Evolutionary conservation across 179 eudicot genomes (phyloP), one percentile per base, ranked within the genome.

Genomic region (Beta corolliflora): DNA sequence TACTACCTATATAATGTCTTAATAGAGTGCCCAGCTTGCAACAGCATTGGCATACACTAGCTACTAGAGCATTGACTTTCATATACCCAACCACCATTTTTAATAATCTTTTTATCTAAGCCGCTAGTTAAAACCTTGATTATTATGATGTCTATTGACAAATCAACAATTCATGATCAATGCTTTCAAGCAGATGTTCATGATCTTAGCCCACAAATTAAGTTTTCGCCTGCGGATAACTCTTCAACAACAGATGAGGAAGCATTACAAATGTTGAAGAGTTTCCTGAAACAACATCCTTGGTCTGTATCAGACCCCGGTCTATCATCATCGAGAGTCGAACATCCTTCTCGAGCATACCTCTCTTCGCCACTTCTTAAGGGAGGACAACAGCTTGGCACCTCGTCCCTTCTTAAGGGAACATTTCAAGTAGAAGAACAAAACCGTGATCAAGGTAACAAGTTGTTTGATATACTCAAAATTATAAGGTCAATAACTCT

Each of bases 241-340:
- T 60, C 65, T 6, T 56, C 52, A 23, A 21, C 36, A 11, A 11
- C 5, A 11, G 31, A 15, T 0, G 18, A 67, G 19, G 71, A 67
- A 15, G 71, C 9, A 11, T 14, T 14, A 36, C 9, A 36, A 67
- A 41, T 14, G 9, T 14, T 54, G 64, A 68, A 50, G 64, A 55
- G 19, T 48, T 5, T 78, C 59, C 64, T 80, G n/a, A 71, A 59
- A 10, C 59, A 71, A n/a, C 77, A 61, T 73, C 82, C 82, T 18
- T 61, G 81, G 77, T 72, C 82, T 11, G 61, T 80, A 5, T 80
- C 77, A 15, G 82, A 80, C 60, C 82, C 82, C 3, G 55, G 75
- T 61, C 13, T 64, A 58, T 23, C 23, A 3, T 15, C 67, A 56
- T 48, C 44, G 13, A 48, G 7, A 48, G 19, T 67, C 29, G 77